These are phyloP conservation scores for Rosellinia necatrix DNA, from an alignment of 2,329 filamentous ascomycete genomes.

Conservation along the genomic window DNA sequence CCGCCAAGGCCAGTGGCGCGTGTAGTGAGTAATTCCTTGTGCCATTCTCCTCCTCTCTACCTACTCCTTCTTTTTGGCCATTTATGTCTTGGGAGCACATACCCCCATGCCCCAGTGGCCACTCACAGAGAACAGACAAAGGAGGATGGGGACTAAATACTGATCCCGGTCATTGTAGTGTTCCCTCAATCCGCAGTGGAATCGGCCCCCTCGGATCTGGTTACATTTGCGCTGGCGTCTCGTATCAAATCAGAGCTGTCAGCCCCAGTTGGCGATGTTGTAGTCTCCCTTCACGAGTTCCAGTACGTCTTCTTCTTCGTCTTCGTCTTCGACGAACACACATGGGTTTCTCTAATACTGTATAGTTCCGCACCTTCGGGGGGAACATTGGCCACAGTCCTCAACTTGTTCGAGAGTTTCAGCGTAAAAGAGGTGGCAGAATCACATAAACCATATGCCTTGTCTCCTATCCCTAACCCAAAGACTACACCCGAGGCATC, in stretches of 20 bases:
- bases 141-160: neutral
- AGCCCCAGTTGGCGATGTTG: constrained; percentile 57
- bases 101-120: no score
- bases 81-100: neutral
- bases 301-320: constrained; percentile 37
- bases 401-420: constrained; percentile 63
- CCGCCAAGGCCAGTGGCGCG: constrained; percentile 58
- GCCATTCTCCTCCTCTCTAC: neutral
- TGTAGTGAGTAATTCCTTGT: constrained; percentile 38
- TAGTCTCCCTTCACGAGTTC: constrained; percentile 53
- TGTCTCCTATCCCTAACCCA: constrained; percentile 60
- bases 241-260: constrained; percentile 55
- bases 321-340: no score
- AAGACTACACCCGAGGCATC: constrained; percentile 41
- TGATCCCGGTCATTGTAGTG: constrained; percentile 41
- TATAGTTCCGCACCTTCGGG: constrained; percentile 59
- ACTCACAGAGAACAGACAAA: no score
- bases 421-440: constrained; percentile 52
- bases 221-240: constrained; percentile 58
- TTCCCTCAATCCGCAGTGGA: constrained; percentile 67
- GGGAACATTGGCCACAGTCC: constrained; percentile 70
- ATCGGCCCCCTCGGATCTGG: constrained; percentile 64
- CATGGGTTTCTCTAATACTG: neutral
- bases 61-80: neutral
- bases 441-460: constrained; percentile 55